These are phyloP conservation scores for Fragaria iinumae DNA, from an alignment of 306 rosid genomes.

Conservation along the genomic window DNA sequence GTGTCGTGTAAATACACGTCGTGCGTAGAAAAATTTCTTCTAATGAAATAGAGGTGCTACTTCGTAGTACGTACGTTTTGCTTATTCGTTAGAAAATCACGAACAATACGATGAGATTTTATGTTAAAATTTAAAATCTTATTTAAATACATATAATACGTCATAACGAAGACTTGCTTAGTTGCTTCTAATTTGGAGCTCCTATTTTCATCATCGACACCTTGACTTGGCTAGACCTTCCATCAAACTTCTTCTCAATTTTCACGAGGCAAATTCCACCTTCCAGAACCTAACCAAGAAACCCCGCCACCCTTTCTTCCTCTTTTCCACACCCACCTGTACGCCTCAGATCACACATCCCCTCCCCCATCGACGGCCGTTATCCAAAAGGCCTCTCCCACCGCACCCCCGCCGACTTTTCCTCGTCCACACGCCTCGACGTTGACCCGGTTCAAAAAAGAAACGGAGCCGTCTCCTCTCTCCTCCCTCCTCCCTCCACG, in stretches of 20 bases:
- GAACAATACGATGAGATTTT: too few relatives aligned
- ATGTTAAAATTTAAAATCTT: too few relatives aligned
- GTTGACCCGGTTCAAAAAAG: neutral
- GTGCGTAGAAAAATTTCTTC: too few relatives aligned
- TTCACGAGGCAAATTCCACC: constrained; percentile 13
- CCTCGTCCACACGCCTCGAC: constrained; percentile 11
- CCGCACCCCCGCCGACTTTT: constrained; percentile 5
- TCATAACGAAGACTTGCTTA: neutral
- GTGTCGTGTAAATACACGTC: too few relatives aligned
- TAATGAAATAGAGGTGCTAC: too few relatives aligned
- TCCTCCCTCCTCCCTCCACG: neutral
- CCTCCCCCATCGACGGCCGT: neutral
- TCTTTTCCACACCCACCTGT: neutral
- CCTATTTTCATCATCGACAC: neutral
- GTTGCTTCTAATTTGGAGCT: neutral
- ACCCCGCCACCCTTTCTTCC: constrained; percentile 19
- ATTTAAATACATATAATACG: too few relatives aligned
- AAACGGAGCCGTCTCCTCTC: constrained; percentile 1
- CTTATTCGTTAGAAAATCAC: too few relatives aligned
- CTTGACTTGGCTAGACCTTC: constrained; percentile 4
- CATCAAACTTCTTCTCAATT: neutral
- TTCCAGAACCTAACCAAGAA: constrained; percentile 12
- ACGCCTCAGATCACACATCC: neutral
- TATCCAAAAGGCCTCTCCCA: neutral
- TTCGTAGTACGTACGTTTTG: too few relatives aligned